phyloP scores from a whole-genome alignment of 345 rosid species.

The Pelargonium nanum region DNA sequence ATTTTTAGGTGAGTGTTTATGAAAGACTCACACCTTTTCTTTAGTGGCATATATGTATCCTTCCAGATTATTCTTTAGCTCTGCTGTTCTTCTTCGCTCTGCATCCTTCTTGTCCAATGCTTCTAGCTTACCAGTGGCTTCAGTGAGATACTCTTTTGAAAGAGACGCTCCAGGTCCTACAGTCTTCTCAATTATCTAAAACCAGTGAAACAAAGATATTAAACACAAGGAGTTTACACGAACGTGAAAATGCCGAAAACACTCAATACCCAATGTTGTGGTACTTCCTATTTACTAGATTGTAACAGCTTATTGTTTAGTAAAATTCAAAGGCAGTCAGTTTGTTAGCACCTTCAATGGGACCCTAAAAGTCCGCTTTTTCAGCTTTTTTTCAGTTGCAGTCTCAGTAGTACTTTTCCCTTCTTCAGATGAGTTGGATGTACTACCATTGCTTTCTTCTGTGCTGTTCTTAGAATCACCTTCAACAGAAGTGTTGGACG shows the following conservation, averaged over 20 bases:
- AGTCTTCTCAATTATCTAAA: constrained; percentile 68
- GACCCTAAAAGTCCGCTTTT: constrained; percentile 68
- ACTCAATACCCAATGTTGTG: too few relatives aligned
- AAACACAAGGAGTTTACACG: not conserved
- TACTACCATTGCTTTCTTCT: constrained; percentile 40
- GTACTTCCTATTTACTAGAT: too few relatives aligned
- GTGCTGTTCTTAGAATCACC: constrained; percentile 31
- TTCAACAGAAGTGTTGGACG: constrained; percentile 44
- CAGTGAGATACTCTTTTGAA: constrained; percentile 51
- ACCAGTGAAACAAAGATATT: constrained; percentile 3
- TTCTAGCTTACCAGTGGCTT: constrained; percentile 68
- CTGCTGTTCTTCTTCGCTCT: constrained; percentile 89
- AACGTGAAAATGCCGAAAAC: too few relatives aligned
- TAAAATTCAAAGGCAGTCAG: not conserved
- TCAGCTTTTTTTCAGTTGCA: constrained; percentile 69
- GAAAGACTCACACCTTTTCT: constrained; percentile 49
- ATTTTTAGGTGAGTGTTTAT: not conserved
- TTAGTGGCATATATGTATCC: constrained; percentile 88
- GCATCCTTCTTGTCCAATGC: constrained; percentile 73
- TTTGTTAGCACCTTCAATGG: constrained; percentile 59
- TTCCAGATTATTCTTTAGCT: constrained; percentile 86
- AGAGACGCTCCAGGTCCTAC: constrained; percentile 70
- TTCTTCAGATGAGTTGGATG: constrained; percentile 28
- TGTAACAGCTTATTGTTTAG: too few relatives aligned
- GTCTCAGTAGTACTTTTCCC: constrained; percentile 39